Evolutionary conservation across 495 filamentous ascomycete species (phyloP), one percentile per base, ranked within the genome.

Genomic region (Talaromyces nanjingensis): DNA sequence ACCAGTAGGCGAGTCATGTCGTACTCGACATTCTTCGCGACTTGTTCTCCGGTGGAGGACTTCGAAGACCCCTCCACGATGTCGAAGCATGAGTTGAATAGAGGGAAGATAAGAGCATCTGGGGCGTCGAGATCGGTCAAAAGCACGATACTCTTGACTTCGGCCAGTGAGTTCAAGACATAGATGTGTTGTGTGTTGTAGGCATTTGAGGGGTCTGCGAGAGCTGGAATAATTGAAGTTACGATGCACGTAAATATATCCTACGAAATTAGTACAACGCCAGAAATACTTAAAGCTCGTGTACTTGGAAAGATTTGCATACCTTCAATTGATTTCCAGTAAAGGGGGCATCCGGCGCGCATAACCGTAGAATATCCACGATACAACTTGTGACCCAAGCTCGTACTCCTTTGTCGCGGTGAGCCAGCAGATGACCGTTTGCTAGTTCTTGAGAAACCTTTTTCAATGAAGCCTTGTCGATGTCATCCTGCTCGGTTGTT

Each of bases 321-420:
- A 96, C 93, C 89, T 94, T 97, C 31, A 99, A 80, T 75, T 98
- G 93, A 59, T 87, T 84, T 31, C 81, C 85, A 9, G 91, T 96
- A 76, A 96, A 98, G 11, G 94, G 94, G 74, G 94, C 94, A 84
- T 98, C 87, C 4, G 94, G 94, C 33, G 94, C 94, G 78, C 92
- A 96, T 29, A 99, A 81, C 68, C 91, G 86, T 73, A 99, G 84
- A 62, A 99, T 91, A 72, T 99, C 96, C 49, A 96, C 92, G 67
- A 98, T 80, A 72, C 92, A 97, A 71, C 90, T 90, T 12, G 91
- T 87, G 47, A 89, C 86, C 80, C 88, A 96, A 18, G 96, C 94
- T 65, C 88, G 86, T 25, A 99, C 93, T 12, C 94, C 94, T 63
- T 86, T 88, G 72, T 99, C 96, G 77, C 96, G 96, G 73, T 99